Evolutionary conservation across 2,329 filamentous ascomycete species (phyloP).

Genomic region (Colletotrichum sp.): DNA sequence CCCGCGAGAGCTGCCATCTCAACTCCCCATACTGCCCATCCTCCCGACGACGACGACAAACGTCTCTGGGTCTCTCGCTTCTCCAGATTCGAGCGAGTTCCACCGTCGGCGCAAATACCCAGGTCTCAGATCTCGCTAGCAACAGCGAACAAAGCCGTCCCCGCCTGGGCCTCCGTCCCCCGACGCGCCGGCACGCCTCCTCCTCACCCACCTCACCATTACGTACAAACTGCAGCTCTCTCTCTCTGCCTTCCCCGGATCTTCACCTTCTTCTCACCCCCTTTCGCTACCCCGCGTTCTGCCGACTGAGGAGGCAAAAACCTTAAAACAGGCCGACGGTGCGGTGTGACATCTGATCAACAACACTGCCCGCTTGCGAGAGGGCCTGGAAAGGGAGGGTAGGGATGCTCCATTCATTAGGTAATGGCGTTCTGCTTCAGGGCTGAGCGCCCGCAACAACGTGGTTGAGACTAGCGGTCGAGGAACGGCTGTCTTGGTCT

Average conservation of each 20-base stretch:
- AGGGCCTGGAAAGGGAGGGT: neutral
- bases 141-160: neutral
- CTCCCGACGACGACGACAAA: neutral
- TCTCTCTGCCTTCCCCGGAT: neutral
- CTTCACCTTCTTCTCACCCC: neutral
- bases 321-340: neutral
- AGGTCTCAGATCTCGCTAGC: neutral
- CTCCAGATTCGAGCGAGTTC: neutral
- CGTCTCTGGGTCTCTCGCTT: neutral
- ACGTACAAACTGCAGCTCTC: neutral
- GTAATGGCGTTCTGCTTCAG: constrained; percentile 6
- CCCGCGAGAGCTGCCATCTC: neutral
- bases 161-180: neutral
- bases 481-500: neutral
- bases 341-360: constrained; percentile 12
- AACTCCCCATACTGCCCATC: neutral
- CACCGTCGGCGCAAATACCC: neutral
- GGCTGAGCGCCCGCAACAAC: constrained; percentile 21
- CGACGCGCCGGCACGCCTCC: neutral
- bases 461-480: neutral
- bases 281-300: neutral
- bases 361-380: neutral
- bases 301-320: neutral
- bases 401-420: neutral
- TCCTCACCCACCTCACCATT: neutral